A percentile compares a stretch with the other conserved stretches of the same genome.
phyloP scores from a whole-genome alignment of 306 rosid species.

The Pterocarpus santalinus region DNA sequence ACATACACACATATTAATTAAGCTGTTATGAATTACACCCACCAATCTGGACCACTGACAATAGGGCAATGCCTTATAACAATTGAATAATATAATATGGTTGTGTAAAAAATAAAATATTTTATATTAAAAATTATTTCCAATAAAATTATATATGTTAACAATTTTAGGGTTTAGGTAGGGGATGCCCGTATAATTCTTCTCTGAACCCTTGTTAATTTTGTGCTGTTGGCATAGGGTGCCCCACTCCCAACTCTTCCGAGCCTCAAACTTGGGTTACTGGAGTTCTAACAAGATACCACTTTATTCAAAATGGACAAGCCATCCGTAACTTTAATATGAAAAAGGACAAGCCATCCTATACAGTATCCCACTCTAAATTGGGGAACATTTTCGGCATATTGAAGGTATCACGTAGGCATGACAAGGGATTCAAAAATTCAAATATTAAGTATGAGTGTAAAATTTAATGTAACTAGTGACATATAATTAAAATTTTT shows the following conservation, averaged over 20 bases:
- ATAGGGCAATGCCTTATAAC: background rate
- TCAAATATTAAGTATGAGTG: no score
- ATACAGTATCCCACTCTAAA: background rate
- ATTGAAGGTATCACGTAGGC: background rate
- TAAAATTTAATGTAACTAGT: no score
- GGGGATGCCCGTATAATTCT: background rate
- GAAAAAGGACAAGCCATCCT: background rate
- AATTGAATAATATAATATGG: background rate
- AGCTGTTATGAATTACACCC: constrained; percentile 39
- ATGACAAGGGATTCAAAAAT: no score
- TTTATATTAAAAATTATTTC: background rate
- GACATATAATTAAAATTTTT: no score
- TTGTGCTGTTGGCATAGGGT: background rate
- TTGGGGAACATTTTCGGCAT: background rate
- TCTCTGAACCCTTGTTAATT: background rate
- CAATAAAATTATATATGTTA: background rate
- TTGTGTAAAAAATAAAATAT: background rate
- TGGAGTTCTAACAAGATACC: background rate
- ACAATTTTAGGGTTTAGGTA: background rate
- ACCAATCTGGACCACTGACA: constrained; percentile 45
- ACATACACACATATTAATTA: constrained; percentile 25
- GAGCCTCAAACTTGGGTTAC: constrained; percentile 3
- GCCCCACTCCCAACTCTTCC: background rate
- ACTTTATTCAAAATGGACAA: constrained; percentile 32
- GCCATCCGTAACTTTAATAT: background rate